A percentile compares a stretch with the other conserved stretches of the same genome.
Evolutionary conservation across 768 basidiomycete species (phyloP).

Genomic region (Royoungia palumana): DNA sequence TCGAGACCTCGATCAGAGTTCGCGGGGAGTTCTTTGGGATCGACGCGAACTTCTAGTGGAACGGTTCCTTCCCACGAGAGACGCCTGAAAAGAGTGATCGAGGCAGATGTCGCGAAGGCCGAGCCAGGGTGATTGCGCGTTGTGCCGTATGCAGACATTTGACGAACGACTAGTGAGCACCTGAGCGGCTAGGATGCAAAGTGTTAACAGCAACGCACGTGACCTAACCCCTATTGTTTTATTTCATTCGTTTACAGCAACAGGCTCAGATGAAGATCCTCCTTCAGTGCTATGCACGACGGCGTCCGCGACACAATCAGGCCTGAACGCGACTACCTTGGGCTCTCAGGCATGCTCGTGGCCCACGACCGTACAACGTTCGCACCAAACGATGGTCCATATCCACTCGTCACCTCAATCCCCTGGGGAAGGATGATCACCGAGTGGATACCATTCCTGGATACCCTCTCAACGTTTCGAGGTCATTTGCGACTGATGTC

Average conservation of each 20-base stretch:
- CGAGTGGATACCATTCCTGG: not conserved
- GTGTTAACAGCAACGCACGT: constrained; percentile 7
- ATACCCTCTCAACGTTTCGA: constrained; percentile 5
- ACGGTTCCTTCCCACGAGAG: constrained; percentile 91
- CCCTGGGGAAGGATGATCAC: constrained; percentile 18
- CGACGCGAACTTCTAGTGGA: constrained; percentile 84
- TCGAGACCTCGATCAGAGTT: constrained; percentile 88
- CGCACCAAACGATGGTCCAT: no score
- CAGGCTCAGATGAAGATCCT: constrained; percentile 6
- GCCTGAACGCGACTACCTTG: constrained; percentile 38
- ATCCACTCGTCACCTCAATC: not conserved
- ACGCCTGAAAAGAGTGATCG: constrained; percentile 79
- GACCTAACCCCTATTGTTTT: not conserved
- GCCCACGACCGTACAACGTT: no score
- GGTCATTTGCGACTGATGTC: constrained; percentile 2
- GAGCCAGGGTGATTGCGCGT: constrained; percentile 47
- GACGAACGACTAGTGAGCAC: no score
- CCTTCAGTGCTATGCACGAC: constrained; percentile 21
- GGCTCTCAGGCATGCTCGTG: no score
- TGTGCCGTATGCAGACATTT: constrained; percentile 53
- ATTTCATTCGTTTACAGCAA: no score
- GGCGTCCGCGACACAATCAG: constrained; percentile 43
- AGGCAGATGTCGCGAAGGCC: constrained; percentile 50
- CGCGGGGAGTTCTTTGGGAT: constrained; percentile 84
- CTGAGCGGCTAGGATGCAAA: no score